A percentile compares a stretch with the other conserved stretches of the same genome.
Conservation (phyloP, 805 yeast species). For the Hanseniaspora valbyensis region DNA sequence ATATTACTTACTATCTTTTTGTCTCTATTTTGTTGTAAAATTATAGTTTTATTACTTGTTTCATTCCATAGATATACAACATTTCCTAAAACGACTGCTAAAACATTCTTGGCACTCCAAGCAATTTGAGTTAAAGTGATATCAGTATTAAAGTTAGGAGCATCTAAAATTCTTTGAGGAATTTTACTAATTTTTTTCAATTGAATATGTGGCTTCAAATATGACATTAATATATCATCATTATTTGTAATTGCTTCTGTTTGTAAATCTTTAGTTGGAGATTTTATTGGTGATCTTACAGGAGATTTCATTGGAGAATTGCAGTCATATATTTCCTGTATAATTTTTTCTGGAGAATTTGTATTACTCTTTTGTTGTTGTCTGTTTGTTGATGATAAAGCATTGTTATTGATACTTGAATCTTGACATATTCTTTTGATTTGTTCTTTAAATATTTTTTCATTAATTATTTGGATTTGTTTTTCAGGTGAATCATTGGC, state of each 20-base stretch:
- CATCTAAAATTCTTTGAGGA: conserved; percentile 89
- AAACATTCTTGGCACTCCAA: conserved; percentile 73
- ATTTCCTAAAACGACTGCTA: conserved; percentile 81
- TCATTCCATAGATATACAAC: conserved; percentile 92
- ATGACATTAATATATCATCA: background rate
- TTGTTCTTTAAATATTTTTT: conserved; percentile 10
- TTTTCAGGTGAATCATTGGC: conserved; percentile 14
- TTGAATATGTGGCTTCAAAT: conserved; percentile 30
- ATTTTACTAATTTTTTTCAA: conserved; percentile 71
- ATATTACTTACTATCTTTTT: conserved; percentile 48
- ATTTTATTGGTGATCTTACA: background rate
- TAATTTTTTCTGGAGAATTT: conserved; percentile 10
- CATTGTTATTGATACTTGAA: background rate
- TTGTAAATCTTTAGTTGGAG: background rate
- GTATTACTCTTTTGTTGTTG: background rate
- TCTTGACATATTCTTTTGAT: conserved; percentile 9
- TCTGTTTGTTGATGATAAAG: background rate
- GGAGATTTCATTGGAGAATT: conserved; percentile 9
- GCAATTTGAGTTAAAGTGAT: conserved; percentile 76
- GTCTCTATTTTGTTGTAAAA: conserved; percentile 49
- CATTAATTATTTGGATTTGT: conserved; percentile 9
- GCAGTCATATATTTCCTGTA: background rate
- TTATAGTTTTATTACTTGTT: conserved; percentile 60
- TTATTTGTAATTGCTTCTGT: background rate
- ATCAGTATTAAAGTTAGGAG: conserved; percentile 90